Conservation (phyloP, 1,284 basidiomycete species). For the Naganishia sp. region DNA sequence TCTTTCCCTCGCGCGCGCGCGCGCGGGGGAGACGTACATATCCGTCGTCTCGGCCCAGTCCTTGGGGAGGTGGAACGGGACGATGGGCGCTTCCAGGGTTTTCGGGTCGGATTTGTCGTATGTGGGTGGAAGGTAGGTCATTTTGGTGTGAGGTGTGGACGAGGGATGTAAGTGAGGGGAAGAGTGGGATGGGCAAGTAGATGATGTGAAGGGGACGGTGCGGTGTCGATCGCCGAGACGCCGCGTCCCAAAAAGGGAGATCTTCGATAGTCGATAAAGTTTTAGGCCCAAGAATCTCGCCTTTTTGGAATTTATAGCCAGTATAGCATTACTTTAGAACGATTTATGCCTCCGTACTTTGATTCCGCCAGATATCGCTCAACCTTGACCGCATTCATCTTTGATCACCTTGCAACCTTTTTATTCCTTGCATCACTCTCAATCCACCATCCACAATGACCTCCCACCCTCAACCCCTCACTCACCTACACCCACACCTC, state of each 20-base stretch:
- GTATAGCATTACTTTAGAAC: too few species aligned
- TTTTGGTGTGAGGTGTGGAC: not conserved
- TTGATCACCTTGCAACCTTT: too few species aligned
- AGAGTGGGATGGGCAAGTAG: not conserved
- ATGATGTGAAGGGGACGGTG: not conserved
- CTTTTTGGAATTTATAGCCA: too few species aligned
- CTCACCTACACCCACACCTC: conserved; percentile 1
- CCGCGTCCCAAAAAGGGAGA: too few species aligned
- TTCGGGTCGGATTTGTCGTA: conserved; percentile 35
- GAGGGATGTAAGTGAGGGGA: not conserved
- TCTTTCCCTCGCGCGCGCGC: not conserved
- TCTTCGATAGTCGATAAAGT: too few species aligned
- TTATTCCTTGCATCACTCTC: not conserved
- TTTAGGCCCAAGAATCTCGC: too few species aligned
- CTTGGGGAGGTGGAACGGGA: conserved; percentile 31
- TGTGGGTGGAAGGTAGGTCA: conserved; percentile 21
- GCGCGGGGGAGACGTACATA: conserved; percentile 1
- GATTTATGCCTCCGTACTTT: not conserved
- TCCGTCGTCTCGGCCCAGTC: conserved; percentile 29
- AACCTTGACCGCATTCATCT: too few species aligned
- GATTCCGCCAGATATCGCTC: not conserved
- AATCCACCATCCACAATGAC: not conserved
- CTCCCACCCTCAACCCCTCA: not conserved
- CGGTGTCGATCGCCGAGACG: not conserved
- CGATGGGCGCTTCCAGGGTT: conserved; percentile 32